Conservation (phyloP, 306 rosid species). For the Senna siamea region DNA sequence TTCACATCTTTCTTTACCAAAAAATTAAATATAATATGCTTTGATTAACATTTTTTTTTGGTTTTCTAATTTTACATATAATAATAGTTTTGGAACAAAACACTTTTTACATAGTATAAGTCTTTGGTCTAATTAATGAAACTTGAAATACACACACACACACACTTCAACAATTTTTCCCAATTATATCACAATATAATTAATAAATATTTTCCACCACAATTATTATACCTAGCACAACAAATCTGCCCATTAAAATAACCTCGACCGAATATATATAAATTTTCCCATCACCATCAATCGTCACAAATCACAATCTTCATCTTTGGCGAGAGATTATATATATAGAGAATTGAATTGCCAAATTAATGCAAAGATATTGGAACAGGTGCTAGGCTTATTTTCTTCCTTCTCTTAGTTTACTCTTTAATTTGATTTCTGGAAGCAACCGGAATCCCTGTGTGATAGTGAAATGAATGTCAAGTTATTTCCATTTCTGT, state of each 20-base stretch:
- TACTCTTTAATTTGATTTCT: slow-evolving; percentile 1
- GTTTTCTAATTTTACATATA: no score
- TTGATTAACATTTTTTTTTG: no score
- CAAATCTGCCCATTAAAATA: not conserved
- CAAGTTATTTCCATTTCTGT: not conserved
- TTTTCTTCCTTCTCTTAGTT: not conserved
- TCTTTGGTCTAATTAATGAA: no score
- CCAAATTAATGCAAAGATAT: not conserved
- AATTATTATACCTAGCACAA: not conserved
- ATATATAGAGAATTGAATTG: not conserved
- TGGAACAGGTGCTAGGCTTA: slow-evolving; percentile 31
- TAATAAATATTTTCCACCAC: not conserved
- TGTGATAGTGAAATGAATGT: slow-evolving; percentile 7
- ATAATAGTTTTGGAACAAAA: no score
- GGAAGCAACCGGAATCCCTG: not conserved
- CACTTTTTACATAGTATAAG: not conserved
- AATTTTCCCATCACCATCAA: not conserved
- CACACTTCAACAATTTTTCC: no score
- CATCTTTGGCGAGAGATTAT: not conserved
- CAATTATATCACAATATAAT: not conserved
- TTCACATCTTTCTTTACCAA: no score
- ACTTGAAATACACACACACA: no score
- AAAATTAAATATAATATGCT: no score
- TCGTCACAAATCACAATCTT: not conserved
- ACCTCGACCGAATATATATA: no score